Conservation (phyloP, 1,284 basidiomycete genomes). For the Tilletia walkeri region DNA sequence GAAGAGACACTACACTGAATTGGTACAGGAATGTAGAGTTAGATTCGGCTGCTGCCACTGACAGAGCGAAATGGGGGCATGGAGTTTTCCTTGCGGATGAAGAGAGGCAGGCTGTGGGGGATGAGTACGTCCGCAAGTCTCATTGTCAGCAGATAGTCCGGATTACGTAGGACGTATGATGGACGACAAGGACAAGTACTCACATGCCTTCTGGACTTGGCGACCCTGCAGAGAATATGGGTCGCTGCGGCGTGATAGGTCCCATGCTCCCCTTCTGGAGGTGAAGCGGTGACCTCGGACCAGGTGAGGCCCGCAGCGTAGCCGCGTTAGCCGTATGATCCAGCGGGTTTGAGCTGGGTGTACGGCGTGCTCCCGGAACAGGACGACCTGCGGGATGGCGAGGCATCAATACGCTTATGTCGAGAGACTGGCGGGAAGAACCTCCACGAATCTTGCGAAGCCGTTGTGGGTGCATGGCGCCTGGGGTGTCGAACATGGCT, state of each 20-base stretch:
- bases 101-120: not conserved
- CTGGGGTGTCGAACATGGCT: not conserved
- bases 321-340: not conserved
- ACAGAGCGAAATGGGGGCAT: not conserved
- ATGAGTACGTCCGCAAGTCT: no score
- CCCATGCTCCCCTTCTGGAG: not conserved
- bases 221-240: not conserved
- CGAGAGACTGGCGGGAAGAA: not conserved
- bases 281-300: not conserved
- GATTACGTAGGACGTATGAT: not conserved
- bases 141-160: not conserved
- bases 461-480: not conserved
- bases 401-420: not conserved
- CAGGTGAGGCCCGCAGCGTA: not conserved
- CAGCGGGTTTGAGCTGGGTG: not conserved
- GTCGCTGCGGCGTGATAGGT: not conserved
- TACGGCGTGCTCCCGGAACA: not conserved
- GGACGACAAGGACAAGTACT: not conserved
- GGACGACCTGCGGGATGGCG: no score
- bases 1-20: no score
- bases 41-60: not conserved
- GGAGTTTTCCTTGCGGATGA: conserved; percentile 2
- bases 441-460: not conserved
- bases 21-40: no score
- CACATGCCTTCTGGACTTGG: conserved; percentile 1